A percentile compares a stretch with the other conserved stretches of the same genome.
Conservation (phyloP, 2,329 filamentous ascomycete genomes). For the Phialophora tarda region DNA sequence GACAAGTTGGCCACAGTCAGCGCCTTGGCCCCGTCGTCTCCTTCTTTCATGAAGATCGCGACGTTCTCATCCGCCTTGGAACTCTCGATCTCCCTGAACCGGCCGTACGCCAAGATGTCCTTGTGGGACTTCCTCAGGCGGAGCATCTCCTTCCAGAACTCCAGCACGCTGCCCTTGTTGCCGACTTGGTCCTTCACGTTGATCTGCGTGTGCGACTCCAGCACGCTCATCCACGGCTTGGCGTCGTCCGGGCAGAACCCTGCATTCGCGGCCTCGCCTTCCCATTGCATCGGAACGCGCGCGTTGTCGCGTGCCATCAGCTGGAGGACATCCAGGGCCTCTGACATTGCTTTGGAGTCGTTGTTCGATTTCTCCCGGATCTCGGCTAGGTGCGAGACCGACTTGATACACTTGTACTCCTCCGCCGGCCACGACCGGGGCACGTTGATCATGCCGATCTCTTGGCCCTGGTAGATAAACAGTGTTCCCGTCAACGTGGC, state of each 20-base stretch:
- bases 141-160: conserved; percentile 66
- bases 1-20: conserved; percentile 13
- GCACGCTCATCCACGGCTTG: conserved; percentile 65
- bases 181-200: conserved; percentile 63
- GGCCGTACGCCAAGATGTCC: conserved; percentile 57
- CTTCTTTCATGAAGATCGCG: conserved; percentile 11
- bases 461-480: conserved; percentile 66
- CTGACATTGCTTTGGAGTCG: conserved; percentile 18
- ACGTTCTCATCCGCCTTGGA: neutral
- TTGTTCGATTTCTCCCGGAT: conserved; percentile 31
- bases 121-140: conserved; percentile 60
- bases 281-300: conserved; percentile 71
- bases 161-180: conserved; percentile 55
- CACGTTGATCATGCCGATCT: conserved; percentile 64
- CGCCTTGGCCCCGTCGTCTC: neutral
- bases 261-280: conserved; percentile 54
- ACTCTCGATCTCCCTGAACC: conserved; percentile 4
- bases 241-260: conserved; percentile 61
- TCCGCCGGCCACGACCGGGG: conserved; percentile 57
- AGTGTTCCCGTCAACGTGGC: conserved; percentile 58
- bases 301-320: conserved; percentile 61
- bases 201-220: conserved; percentile 59
- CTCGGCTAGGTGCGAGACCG: conserved; percentile 58
- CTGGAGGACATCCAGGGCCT: conserved; percentile 19
- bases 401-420: conserved; percentile 51